Evolutionary conservation across 176 grass and related monocot species (phyloP), one percentile per base, ranked within the genome.

Genomic region (Cenchrus fungigraminus): DNA sequence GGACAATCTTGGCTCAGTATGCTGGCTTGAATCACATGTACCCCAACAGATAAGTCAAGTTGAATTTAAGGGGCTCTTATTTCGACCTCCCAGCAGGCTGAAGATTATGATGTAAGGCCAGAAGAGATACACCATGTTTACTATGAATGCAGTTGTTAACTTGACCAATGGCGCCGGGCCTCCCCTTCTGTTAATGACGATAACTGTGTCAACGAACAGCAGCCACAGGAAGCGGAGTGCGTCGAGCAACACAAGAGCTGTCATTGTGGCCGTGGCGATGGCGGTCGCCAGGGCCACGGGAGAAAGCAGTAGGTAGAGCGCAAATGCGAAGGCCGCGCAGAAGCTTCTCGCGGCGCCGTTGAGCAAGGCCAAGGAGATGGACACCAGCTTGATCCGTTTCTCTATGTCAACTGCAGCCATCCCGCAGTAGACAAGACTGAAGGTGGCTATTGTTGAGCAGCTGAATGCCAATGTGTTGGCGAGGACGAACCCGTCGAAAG

Each of bases 401-500:
- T 47, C 9, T 46, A 71, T 71, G 6, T 82, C 79, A 0, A 82
- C 79, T 1, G 65, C 20, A 4, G 84, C 45, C 17, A 71, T 37
- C 3, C 84, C 84, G 4, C 42, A 70, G 63, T 56, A 58, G 6
- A 79, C 54, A 59, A 86, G 84, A 8, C 42, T 71, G 53, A 88
- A 45, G 0, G 86, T 88, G 68, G 76, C 66, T 2, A 76, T 15
- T 9, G 69, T 6, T 6, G 86, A 81, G 43, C 55, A 83, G 50
- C 50, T 34, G 66, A 83, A 83, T 0, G 79, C 72, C 3, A 78
- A 1, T 0, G 57, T 25, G 17, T 85, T 64, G 32, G 78, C 17
- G 6, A 85, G 17, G 17, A 86, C 54, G 50, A 90, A 90, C 8
- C 77, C 77, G 17, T 85, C 53, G 51, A 90, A 90, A 16, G 60